Evolutionary conservation across 140 eudicot genomes (phyloP), one percentile per base, ranked within the genome.

Genomic region (Cichorium intybus): DNA sequence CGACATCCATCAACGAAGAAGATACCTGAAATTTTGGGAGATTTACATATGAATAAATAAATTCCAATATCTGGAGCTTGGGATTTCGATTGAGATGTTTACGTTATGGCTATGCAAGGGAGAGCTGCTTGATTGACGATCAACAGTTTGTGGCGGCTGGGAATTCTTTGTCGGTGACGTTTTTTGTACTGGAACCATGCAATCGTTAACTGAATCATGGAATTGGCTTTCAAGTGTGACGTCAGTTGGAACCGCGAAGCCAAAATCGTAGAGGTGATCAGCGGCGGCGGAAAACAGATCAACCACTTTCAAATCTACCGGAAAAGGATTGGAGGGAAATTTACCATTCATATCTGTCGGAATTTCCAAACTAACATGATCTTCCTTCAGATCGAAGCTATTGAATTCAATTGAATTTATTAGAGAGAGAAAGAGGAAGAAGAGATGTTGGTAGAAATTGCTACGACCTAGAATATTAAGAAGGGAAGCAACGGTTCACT

Each of bases 1-100:
- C 97, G n/a, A 75, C 83, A 7, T 89, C 91, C 69, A 82, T 64
- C 0, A 88, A 81, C 4, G 95, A 81, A 1, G 95, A 80, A 7
- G 84, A 85, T 18, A 79, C 79, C 91, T 85, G 90, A 26, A 79
- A 64, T 24, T 46, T 47, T 10, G 45, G 20, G 17, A 16, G 33
- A 21, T 20, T 60, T 10, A 41, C 49, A 56, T 18, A 50, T 17
- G 28, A 28, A 50, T 17, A 4, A 34, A 27, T n/a, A 50, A 14
- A 12, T 50, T 10, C 27, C 20, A 20, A 49, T 5, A 16, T 49
- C 43, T 64, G 58, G 11, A 60, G 12, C 62, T 66, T 66, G 16
- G 24, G 41, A n/a, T 31, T 37, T 59, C 59, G 22, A 66, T 17
- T 74, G 64, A 72, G 60, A 52, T 64, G 58, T 11, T 77, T 84